Conservation (phyloP, 2,329 filamentous ascomycete genomes). For the Ceratocystiopsis sp. region DNA sequence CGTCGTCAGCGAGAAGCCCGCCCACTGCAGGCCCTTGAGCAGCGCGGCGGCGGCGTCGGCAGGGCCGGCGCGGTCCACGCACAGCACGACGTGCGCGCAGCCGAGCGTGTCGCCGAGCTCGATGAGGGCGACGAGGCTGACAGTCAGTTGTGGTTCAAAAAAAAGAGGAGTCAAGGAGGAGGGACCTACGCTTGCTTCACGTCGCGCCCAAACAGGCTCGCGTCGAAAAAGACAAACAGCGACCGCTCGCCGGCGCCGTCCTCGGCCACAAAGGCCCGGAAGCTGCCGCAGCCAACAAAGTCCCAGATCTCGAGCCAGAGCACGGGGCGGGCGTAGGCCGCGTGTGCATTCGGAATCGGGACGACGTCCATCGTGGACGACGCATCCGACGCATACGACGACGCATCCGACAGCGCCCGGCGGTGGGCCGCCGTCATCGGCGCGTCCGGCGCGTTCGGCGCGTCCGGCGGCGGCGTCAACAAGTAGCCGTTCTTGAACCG, state of each 20-base stretch:
- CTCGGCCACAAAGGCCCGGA: slow-evolving; percentile 69
- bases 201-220: slow-evolving; percentile 51
- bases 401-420: slow-evolving; percentile 9
- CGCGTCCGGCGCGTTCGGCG: slow-evolving; percentile 22
- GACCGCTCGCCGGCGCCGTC: slow-evolving; percentile 41
- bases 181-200: slow-evolving; percentile 68
- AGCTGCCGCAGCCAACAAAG: slow-evolving; percentile 67
- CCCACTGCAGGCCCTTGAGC: slow-evolving; percentile 78
- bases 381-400: slow-evolving; percentile 8
- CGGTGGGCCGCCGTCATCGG: slow-evolving; percentile 13
- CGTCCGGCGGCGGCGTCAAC: slow-evolving; percentile 30
- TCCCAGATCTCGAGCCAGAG: slow-evolving; percentile 71
- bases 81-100: slow-evolving; percentile 64
- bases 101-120: slow-evolving; percentile 67
- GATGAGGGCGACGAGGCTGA: slow-evolving; percentile 72
- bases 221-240: slow-evolving; percentile 62
- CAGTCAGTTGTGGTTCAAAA: slow-evolving; percentile 3
- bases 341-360: not conserved
- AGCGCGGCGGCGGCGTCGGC: slow-evolving; percentile 46
- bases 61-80: slow-evolving; percentile 56
- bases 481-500: slow-evolving; percentile 7
- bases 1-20: slow-evolving; percentile 72
- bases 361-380: not conserved
- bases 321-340: slow-evolving; percentile 12
- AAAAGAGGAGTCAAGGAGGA: not conserved